Percentiles rank a stretch among this genome's conserved stretches.
Conservation (phyloP, 2,329 filamentous ascomycete species). For the Juglanconis sp. region DNA sequence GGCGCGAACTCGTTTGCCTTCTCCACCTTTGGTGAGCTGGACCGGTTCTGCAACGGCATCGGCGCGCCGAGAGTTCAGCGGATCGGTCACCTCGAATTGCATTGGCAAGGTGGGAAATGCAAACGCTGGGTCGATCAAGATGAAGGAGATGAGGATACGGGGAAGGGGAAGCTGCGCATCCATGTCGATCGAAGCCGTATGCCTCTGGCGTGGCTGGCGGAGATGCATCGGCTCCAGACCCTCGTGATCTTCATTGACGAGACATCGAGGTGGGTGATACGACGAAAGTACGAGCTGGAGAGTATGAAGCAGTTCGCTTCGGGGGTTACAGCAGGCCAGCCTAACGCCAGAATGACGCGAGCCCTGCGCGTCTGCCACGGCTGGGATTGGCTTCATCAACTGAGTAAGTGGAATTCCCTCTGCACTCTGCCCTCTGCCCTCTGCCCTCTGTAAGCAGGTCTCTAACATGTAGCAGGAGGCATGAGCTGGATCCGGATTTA, state of each 20-base stretch:
- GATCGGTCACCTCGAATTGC: constrained; percentile 1
- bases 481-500: not conserved
- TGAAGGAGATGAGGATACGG: not conserved
- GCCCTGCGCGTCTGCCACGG: not conserved
- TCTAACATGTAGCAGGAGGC: not conserved
- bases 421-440: not conserved
- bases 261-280: not conserved
- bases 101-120: not conserved
- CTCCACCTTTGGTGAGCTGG: constrained; percentile 6
- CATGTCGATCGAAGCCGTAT: not conserved
- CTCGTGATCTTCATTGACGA: not conserved
- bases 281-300: not conserved
- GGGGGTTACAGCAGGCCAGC: not conserved
- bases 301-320: not conserved
- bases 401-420: not conserved
- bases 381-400: not conserved
- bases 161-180: too few relatives aligned
- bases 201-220: not conserved
- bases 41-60: constrained; percentile 1
- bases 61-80: not conserved
- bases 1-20: not conserved
- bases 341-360: not conserved
- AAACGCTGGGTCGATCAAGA: not conserved
- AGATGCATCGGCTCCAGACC: not conserved
- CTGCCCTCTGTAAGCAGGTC: too few relatives aligned